Conservation (phyloP, 1,284 basidiomycete genomes). For the Ceratobasidium sp. region DNA sequence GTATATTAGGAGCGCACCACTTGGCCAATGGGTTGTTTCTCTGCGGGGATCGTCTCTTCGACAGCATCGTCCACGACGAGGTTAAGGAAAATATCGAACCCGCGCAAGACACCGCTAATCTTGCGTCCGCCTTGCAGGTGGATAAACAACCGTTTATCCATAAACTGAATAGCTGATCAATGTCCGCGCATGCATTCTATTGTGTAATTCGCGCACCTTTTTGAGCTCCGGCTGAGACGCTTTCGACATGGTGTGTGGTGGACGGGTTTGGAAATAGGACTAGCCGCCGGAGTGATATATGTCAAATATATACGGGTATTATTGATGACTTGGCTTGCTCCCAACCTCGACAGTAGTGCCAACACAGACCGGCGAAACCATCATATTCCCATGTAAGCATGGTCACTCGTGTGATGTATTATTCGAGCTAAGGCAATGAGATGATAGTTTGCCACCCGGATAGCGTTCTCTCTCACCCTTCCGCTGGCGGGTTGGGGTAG, state of each 20-base stretch:
- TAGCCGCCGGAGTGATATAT: conserved; percentile 15
- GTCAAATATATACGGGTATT: background rate
- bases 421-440: conserved; percentile 4
- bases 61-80: conserved; percentile 94
- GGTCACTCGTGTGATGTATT: conserved; percentile 3
- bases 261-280: conserved; percentile 36
- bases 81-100: conserved; percentile 99
- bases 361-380: conserved; percentile 14
- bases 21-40: conserved; percentile 87
- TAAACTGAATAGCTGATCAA: conserved; percentile 68
- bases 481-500: conserved; percentile 22
- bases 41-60: conserved; percentile 88
- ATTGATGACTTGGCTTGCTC: conserved; percentile 19
- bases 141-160: conserved; percentile 97
- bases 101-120: conserved; percentile 92
- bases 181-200: conserved; percentile 35
- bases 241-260: conserved; percentile 70
- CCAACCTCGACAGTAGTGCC: conserved; percentile 11
- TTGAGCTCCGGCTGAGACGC: conserved; percentile 92
- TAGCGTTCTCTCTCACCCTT: background rate
- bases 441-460: conserved; percentile 9
- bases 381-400: conserved; percentile 18
- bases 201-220: conserved; percentile 64
- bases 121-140: conserved; percentile 95
- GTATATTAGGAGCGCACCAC: conserved; percentile 65